Evolutionary conservation across 352 stramenopile species (phyloP).

Genomic region (Pythium aphanidermatum): DNA sequence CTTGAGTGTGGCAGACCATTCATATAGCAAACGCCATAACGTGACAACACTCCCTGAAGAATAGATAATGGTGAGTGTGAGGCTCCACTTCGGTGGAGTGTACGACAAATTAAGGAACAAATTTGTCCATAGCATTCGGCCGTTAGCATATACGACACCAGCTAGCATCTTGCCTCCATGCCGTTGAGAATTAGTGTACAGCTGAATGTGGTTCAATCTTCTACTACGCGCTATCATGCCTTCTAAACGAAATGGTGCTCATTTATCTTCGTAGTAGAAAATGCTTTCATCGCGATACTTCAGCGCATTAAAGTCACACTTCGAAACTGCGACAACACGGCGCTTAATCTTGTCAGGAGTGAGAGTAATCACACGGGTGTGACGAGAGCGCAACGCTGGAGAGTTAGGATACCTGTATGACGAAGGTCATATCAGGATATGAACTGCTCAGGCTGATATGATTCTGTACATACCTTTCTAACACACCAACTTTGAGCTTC

Average conservation of each 20-base stretch:
- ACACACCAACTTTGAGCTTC: conserved; percentile 49
- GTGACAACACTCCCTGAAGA: too few relatives aligned
- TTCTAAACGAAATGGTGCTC: too few relatives aligned
- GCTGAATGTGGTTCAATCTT: too few relatives aligned
- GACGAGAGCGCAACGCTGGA: conserved; percentile 30
- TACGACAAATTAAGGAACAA: too few relatives aligned
- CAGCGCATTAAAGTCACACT: conserved; percentile 48
- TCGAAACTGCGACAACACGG: conserved; percentile 61
- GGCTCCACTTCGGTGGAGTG: too few relatives aligned
- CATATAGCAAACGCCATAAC: too few relatives aligned
- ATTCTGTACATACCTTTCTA: conserved; percentile 72
- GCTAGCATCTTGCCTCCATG: too few relatives aligned
- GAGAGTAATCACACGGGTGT: conserved; percentile 42
- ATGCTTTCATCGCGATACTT: conserved; percentile 72
- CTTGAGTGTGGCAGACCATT: too few relatives aligned
- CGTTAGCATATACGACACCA: not conserved
- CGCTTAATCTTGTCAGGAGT: conserved; percentile 58
- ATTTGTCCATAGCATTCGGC: not conserved
- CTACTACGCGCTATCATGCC: too few relatives aligned
- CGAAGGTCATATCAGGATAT: not conserved
- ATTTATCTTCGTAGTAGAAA: conserved; percentile 59
- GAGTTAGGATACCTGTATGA: conserved; percentile 45
- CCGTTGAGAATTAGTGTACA: too few relatives aligned
- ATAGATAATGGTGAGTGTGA: too few relatives aligned
- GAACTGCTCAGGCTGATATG: too few relatives aligned